Conservation (phyloP, 164 flowering plant species). For the Tetrastigma voinierianum region DNA sequence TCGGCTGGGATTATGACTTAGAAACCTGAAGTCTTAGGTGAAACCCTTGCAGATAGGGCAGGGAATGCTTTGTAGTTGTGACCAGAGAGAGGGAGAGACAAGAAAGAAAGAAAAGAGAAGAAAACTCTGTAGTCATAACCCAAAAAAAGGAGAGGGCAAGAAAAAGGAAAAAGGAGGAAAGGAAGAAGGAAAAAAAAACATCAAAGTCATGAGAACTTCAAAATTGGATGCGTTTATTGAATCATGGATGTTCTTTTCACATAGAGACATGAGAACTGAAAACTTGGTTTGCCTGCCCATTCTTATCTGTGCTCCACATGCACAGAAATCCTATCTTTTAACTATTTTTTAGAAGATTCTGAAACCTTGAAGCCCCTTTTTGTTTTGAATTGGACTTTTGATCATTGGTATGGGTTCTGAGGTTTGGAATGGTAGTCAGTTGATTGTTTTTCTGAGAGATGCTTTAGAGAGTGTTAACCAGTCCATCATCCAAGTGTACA, state of each 20-base stretch:
- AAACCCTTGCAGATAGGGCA: too few relatives aligned
- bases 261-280: not conserved
- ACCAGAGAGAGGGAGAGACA: not conserved
- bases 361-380: not conserved
- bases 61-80: too few relatives aligned
- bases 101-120: too few relatives aligned
- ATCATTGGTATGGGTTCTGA: not conserved
- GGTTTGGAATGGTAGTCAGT: not conserved
- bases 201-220: too few relatives aligned
- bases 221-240: too few relatives aligned
- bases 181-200: not conserved
- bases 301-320: not conserved
- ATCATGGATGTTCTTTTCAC: not conserved
- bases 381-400: not conserved
- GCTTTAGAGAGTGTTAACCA: not conserved
- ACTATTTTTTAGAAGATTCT: not conserved
- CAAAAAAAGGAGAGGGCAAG: too few relatives aligned
- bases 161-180: not conserved
- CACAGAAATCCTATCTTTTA: too few relatives aligned
- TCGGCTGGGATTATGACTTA: too few relatives aligned
- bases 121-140: too few relatives aligned
- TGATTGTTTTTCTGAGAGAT: not conserved
- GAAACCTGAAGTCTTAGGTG: too few relatives aligned
- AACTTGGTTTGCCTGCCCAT: not conserved
- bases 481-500: too few relatives aligned